phyloP scores from a whole-genome alignment of 768 basidiomycete species.

The Rhizopogon vesiculosus region DNA sequence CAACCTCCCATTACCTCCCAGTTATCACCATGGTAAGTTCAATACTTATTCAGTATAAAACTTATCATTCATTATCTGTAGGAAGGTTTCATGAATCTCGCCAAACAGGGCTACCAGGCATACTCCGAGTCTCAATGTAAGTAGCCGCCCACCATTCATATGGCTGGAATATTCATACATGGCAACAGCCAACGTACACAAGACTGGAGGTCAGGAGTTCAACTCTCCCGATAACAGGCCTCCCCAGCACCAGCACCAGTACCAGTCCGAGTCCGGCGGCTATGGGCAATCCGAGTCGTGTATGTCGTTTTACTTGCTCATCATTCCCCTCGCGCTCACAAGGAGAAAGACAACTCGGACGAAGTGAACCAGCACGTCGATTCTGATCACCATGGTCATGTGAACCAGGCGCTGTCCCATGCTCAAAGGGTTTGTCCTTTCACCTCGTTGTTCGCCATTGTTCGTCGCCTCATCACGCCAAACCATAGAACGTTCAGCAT shows the following conservation, averaged over 20 bases:
- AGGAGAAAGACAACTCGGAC: conserved; percentile 52
- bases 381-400: conserved; percentile 33
- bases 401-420: conserved; percentile 50
- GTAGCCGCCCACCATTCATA: conserved; percentile 3
- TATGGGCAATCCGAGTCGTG: conserved; percentile 18
- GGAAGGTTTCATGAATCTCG: conserved; percentile 68
- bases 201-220: conserved; percentile 63
- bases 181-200: conserved; percentile 36
- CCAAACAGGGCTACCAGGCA: conserved; percentile 59
- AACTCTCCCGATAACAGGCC: conserved; percentile 49
- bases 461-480: neutral
- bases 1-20: conserved; percentile 4
- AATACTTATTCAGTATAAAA: neutral
- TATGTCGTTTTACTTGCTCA: conserved; percentile 10
- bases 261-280: neutral
- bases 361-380: conserved; percentile 55
- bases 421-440: conserved; percentile 38
- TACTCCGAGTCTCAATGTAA: conserved; percentile 29
- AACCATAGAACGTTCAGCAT: conserved; percentile 26
- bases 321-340: conserved; percentile 3
- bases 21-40: conserved; percentile 18
- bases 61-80: conserved; percentile 14
- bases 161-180: conserved; percentile 7
- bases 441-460: neutral
- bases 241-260: neutral